phyloP scores from a whole-genome alignment of 768 basidiomycete genomes.

The Mycena latifolia region DNA sequence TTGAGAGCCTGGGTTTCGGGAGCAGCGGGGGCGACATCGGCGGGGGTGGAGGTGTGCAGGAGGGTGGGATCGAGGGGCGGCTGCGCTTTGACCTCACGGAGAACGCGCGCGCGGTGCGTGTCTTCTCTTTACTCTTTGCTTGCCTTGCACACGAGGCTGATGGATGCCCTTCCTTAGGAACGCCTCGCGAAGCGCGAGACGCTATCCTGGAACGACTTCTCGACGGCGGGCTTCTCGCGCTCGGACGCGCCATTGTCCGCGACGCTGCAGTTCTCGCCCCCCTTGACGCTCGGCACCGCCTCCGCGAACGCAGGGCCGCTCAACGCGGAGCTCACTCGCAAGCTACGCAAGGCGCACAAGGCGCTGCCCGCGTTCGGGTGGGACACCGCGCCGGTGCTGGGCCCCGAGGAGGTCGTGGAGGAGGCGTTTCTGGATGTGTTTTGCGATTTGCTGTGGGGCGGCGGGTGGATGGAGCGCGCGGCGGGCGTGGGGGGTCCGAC shows the following conservation, averaged over 20 bases:
- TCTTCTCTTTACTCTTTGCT: slow-evolving; percentile 21
- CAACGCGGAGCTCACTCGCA: slow-evolving; percentile 77
- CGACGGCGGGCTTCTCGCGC: slow-evolving; percentile 84
- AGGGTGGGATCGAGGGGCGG: slow-evolving; percentile 75
- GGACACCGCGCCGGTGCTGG: slow-evolving; percentile 89
- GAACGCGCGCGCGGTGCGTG: slow-evolving; percentile 73
- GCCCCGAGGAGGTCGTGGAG: slow-evolving; percentile 86
- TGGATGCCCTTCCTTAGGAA: slow-evolving; percentile 58
- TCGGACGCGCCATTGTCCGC: slow-evolving; percentile 80
- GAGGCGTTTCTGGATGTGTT: slow-evolving; percentile 92
- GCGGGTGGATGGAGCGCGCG: slow-evolving; percentile 87
- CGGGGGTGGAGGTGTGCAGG: not conserved
- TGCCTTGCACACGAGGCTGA: slow-evolving; percentile 5
- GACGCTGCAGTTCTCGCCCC: slow-evolving; percentile 84
- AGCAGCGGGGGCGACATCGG: slow-evolving; percentile 26
- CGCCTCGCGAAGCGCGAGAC: slow-evolving; percentile 83
- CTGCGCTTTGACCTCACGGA: slow-evolving; percentile 95
- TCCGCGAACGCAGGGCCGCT: slow-evolving; percentile 67
- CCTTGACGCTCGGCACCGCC: slow-evolving; percentile 43
- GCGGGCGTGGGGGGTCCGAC: slow-evolving; percentile 65
- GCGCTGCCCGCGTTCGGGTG: slow-evolving; percentile 89
- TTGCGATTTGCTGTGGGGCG: slow-evolving; percentile 84
- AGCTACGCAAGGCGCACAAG: slow-evolving; percentile 89
- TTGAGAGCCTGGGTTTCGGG: slow-evolving; percentile 87
- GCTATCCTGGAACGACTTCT: slow-evolving; percentile 93